phyloP scores from a whole-genome alignment of 116 monocot genomes.

The Papilionanthe hybrid region DNA sequence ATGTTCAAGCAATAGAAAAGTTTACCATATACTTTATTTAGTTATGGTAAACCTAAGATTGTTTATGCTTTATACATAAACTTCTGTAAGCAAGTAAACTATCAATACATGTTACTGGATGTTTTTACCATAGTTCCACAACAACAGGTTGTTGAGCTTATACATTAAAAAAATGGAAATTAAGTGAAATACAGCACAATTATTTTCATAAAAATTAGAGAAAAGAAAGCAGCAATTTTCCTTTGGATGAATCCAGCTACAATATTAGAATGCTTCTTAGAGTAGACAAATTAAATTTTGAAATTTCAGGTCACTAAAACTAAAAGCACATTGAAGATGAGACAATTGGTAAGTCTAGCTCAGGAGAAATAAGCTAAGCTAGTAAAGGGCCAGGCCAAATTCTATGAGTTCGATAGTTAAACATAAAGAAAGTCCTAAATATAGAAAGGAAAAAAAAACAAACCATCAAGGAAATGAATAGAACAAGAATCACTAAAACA shows the following conservation, averaged over 20 bases:
- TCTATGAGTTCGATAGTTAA: not conserved
- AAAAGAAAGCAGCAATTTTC: not conserved
- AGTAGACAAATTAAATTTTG: not conserved
- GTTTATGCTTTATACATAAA: not conserved
- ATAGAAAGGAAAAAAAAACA: not conserved
- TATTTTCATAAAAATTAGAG: not conserved
- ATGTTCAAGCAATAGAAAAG: not conserved
- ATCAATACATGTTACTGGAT: not conserved
- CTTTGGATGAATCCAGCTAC: not conserved
- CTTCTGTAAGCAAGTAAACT: not conserved
- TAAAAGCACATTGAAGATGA: not conserved
- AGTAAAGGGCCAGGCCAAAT: not conserved
- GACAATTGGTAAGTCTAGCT: not conserved
- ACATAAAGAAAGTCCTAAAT: not conserved
- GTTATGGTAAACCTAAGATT: not conserved
- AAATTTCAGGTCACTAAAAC: not conserved
- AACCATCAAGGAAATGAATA: not conserved
- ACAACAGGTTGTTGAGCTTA: not conserved
- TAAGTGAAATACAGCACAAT: not conserved
- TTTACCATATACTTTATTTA: not conserved
- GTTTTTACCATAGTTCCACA: not conserved
- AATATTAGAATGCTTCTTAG: not conserved
- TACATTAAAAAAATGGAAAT: not conserved
- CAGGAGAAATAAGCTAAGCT: not conserved
- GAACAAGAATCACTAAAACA: not conserved